Conservation (phyloP, 202 grass and related monocot genomes). For the Dendrocalamus latiflorus region DNA sequence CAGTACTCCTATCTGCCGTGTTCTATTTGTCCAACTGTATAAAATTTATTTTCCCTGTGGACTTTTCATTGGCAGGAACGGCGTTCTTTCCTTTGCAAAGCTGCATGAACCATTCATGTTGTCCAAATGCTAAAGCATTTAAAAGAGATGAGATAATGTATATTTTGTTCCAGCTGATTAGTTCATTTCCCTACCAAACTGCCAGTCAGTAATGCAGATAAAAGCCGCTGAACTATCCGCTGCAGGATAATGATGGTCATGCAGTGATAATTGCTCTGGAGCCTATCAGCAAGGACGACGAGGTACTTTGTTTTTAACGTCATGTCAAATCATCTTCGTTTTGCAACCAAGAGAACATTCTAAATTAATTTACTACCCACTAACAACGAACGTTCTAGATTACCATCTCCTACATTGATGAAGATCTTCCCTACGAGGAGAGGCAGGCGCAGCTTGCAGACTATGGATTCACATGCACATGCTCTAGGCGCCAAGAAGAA, state of each 20-base stretch:
- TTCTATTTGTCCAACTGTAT: background rate
- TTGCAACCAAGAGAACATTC: background rate
- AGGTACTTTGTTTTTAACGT: constrained; percentile 40
- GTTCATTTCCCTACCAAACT: constrained; percentile 9
- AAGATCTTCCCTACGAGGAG: constrained; percentile 66
- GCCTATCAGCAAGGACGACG: constrained; percentile 56
- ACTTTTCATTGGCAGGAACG: constrained; percentile 52
- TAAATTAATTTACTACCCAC: background rate
- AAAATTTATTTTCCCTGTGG: background rate
- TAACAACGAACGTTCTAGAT: constrained; percentile 44
- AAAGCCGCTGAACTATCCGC: constrained; percentile 17
- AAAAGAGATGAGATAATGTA: constrained; percentile 73
- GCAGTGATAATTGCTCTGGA: constrained; percentile 64
- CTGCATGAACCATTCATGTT: constrained; percentile 96
- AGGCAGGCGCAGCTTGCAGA: constrained; percentile 76
- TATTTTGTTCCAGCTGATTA: background rate
- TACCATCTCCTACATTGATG: constrained; percentile 90
- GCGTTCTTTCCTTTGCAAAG: constrained; percentile 93
- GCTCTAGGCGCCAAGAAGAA: constrained; percentile 62
- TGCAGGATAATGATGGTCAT: constrained; percentile 73
- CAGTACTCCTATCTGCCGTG: background rate
- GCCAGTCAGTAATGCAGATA: constrained; percentile 4
- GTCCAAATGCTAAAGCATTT: constrained; percentile 93
- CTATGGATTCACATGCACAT: constrained; percentile 81
- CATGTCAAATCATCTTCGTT: background rate